These are phyloP conservation scores for Macrolepiota dolichaula DNA, from an alignment of 768 basidiomycete genomes.

Conservation along the genomic window DNA sequence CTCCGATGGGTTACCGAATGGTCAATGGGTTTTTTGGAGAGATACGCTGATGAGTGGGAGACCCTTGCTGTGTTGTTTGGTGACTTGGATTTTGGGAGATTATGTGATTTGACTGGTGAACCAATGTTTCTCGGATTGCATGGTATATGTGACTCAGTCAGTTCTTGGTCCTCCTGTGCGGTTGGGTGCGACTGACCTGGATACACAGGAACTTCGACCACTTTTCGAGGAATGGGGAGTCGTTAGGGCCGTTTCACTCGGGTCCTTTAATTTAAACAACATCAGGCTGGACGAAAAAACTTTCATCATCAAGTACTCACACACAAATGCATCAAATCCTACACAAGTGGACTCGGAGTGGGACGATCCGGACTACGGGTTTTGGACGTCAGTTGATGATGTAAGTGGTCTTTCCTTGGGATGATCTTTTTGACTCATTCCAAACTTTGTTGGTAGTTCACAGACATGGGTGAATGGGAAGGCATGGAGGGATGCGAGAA, in stretches of 20 bases:
- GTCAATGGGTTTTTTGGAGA: neutral
- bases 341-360: neutral
- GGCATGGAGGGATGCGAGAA: neutral
- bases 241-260: neutral
- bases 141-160: neutral
- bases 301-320: neutral
- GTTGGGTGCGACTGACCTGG: neutral
- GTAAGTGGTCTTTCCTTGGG: neutral
- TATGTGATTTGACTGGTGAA: neutral
- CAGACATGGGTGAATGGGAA: neutral
- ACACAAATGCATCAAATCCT: too few relatives aligned
- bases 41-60: neutral
- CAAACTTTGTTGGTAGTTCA: constrained; percentile 32
- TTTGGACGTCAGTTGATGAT: neutral
- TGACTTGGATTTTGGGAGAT: neutral
- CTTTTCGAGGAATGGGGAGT: neutral
- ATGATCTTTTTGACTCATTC: neutral
- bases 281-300: neutral
- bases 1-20: neutral
- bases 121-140: neutral
- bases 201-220: neutral
- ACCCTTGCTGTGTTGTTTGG: neutral
- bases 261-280: neutral
- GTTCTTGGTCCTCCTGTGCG: neutral
- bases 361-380: neutral